These are phyloP conservation scores for Colletotrichum euphorbiae DNA, from an alignment of 2,329 filamentous ascomycete species.

Conservation along the genomic window DNA sequence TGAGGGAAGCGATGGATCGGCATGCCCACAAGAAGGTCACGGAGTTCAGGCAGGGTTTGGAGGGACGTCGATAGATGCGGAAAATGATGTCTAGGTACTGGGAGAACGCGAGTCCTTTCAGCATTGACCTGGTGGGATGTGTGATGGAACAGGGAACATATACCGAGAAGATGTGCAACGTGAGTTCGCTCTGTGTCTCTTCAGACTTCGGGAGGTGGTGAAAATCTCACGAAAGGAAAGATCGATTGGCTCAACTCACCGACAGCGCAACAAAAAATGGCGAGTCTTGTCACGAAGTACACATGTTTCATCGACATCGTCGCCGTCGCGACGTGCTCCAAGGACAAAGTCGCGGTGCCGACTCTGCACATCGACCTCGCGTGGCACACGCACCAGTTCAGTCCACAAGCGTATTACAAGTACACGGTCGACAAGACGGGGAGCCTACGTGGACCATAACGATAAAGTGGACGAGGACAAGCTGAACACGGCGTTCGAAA, in stretches of 20 bases:
- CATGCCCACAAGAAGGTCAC: slow-evolving; percentile 23
- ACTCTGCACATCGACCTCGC: slow-evolving; percentile 77
- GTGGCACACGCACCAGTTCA: slow-evolving; percentile 82
- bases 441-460: slow-evolving; percentile 79
- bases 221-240: slow-evolving; percentile 23
- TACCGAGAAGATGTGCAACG: slow-evolving; percentile 47
- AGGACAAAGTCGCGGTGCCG: slow-evolving; percentile 43
- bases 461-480: slow-evolving; percentile 81
- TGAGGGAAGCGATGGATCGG: slow-evolving; percentile 23
- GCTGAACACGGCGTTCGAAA: slow-evolving; percentile 73
- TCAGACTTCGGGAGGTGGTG: too few relatives aligned
- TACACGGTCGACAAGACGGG: slow-evolving; percentile 60
- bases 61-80: slow-evolving; percentile 48
- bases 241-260: slow-evolving; percentile 80
- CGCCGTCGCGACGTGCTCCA: slow-evolving; percentile 29
- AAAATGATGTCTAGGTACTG: slow-evolving; percentile 57
- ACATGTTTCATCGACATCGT: slow-evolving; percentile 69
- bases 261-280: slow-evolving; percentile 67
- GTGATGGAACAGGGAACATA: slow-evolving; percentile 57
- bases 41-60: slow-evolving; percentile 33
- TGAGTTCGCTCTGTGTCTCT: slow-evolving; percentile 5
- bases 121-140: slow-evolving; percentile 54
- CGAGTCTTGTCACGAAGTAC: slow-evolving; percentile 70
- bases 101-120: slow-evolving; percentile 53
- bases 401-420: slow-evolving; percentile 67